Evolutionary conservation across 805 yeast species (phyloP), one percentile per base, ranked within the genome.

Genomic region (Metschnikowia baotianmanensis): DNA sequence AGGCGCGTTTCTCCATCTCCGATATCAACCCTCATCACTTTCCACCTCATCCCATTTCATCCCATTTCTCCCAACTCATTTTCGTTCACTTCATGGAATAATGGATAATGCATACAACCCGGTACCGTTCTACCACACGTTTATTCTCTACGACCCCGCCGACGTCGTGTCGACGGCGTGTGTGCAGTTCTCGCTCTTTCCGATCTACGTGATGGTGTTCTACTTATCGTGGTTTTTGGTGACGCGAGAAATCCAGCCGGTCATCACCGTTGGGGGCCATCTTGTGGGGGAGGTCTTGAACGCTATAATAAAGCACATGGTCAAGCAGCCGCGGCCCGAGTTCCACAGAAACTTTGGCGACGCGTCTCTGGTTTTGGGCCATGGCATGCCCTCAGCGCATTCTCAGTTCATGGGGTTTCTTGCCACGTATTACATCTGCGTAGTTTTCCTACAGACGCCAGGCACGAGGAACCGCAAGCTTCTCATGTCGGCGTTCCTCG

Each of bases 321-420:
- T 88, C 28, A 78, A 76, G 50, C 86, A 85, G 55, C 83, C 86
- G 17, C 72, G 99, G 46, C 99, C 99, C 7, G 74, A 67, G 6
- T 69, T 69, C 54, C 75, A 70, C 48, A 62, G 61, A 40, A 66
- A 63, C 29, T 70, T 70, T 39, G 75, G 74, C n/a, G 29, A 35
- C 5, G 78, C 52, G 19, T 72, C 67, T 19, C 57, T 57, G 31
- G 61, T 78, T 43, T 72, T 84, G 47, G 81, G 84, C 1, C 89
- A 83, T 59, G 99, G 99, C 0, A 91, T 91, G 97, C 99, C 99
- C 0, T 81, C 90, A 38, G 96, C 99, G 1, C 99, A 91, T 62
- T 80, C 96, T 0, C 99, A 91, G 64, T 93, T 90, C 61, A 85
- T 91, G 89, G 95, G 96, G 2, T 93, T 80, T 58, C 80, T 84